Evolutionary conservation across 768 basidiomycete genomes (phyloP).

Genomic region (Chiua virens): DNA sequence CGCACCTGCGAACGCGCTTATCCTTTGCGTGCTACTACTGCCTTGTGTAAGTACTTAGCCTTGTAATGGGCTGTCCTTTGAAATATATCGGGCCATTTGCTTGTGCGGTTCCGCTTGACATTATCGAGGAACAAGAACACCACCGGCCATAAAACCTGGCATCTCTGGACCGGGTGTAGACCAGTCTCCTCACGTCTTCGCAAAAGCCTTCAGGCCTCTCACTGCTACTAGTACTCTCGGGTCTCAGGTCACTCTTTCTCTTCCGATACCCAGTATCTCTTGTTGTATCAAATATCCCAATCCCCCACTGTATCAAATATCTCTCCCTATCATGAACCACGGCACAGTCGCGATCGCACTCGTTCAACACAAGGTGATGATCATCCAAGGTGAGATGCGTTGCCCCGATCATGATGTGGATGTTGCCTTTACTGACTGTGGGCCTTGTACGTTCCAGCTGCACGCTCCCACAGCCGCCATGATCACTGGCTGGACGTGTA

Average conservation of each 20-base stretch:
- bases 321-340: constrained; percentile 37
- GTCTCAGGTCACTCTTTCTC: not conserved
- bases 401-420: not conserved
- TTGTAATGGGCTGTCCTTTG: constrained; percentile 4
- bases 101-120: constrained; percentile 3
- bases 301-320: constrained; percentile 25
- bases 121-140: constrained; percentile 18
- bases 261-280: not conserved
- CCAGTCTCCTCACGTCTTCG: not conserved
- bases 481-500: constrained; percentile 68
- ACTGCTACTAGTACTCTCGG: not conserved
- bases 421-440: not conserved
- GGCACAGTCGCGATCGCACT: constrained; percentile 68
- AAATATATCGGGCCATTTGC: constrained; percentile 7
- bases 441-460: constrained; percentile 37
- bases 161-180: not conserved
- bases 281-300: constrained; percentile 23
- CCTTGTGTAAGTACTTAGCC: no score
- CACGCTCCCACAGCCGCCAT: constrained; percentile 51
- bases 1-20: not conserved
- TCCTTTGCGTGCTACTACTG: no score
- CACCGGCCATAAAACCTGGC: constrained; percentile 21
- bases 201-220: not conserved
- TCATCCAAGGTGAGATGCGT: constrained; percentile 57
- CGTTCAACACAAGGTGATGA: constrained; percentile 64